Evolutionary conservation across 2,329 filamentous ascomycete genomes (phyloP).

Genomic region (Hypoxylon sp.): DNA sequence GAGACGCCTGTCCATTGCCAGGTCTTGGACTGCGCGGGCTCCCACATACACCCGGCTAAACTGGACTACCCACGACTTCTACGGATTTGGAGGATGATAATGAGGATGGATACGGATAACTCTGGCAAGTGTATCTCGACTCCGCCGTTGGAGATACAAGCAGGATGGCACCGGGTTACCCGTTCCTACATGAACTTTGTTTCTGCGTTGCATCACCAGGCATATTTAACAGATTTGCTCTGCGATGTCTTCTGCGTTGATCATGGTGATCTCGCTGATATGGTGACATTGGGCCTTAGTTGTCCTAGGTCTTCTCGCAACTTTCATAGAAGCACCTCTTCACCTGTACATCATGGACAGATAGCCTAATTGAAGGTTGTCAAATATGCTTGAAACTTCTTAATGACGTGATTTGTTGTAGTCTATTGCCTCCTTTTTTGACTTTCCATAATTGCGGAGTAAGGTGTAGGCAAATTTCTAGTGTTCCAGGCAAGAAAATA

Average conservation of each 20-base stretch:
- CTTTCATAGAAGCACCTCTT: slow-evolving; percentile 27
- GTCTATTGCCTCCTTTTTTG: not conserved
- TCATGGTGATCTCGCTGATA: not conserved
- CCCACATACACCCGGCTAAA: slow-evolving; percentile 3
- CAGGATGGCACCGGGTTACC: slow-evolving; percentile 16
- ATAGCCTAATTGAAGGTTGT: slow-evolving; percentile 30
- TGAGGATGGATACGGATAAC: not conserved
- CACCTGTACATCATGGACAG: slow-evolving; percentile 26
- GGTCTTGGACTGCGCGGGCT: not conserved
- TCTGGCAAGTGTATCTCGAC: slow-evolving; percentile 3
- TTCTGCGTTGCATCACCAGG: slow-evolving; percentile 26
- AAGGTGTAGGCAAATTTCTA: not conserved
- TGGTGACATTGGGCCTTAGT: not conserved
- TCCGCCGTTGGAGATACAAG: not conserved
- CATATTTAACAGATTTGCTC: slow-evolving; percentile 36
- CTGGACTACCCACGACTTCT: slow-evolving; percentile 13
- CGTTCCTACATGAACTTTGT: slow-evolving; percentile 12
- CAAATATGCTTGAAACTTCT: slow-evolving; percentile 1
- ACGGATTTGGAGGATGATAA: slow-evolving; percentile 13
- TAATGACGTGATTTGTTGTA: slow-evolving; percentile 1
- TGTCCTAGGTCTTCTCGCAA: slow-evolving; percentile 9
- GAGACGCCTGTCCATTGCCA: slow-evolving; percentile 1
- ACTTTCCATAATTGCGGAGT: not conserved
- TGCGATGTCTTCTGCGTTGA: slow-evolving; percentile 34
- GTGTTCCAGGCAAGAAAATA: not conserved